Evolutionary conservation across 1,284 basidiomycete species (phyloP).

Genomic region (Inonotus hispidus): DNA sequence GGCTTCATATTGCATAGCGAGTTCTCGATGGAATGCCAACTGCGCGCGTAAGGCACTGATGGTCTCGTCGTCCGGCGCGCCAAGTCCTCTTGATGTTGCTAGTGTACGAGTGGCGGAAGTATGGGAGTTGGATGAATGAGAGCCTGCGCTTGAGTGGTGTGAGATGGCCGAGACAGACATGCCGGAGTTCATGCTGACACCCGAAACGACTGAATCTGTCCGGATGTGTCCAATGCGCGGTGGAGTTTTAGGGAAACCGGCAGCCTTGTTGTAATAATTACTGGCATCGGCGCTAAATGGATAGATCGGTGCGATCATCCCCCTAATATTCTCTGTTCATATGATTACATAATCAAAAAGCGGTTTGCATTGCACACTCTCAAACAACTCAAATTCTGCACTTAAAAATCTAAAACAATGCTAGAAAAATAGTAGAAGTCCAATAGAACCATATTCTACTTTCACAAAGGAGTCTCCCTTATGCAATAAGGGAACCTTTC

Average conservation of each 20-base stretch:
- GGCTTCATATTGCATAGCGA: slow-evolving; percentile 67
- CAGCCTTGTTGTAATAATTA: slow-evolving; percentile 70
- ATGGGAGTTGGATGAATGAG: neutral
- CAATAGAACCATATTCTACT: too few species aligned
- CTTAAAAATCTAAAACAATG: too few species aligned
- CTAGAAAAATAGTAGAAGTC: too few species aligned
- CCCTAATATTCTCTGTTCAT: too few species aligned
- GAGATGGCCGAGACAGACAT: slow-evolving; percentile 12
- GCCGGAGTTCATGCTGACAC: slow-evolving; percentile 7
- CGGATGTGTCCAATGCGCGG: slow-evolving; percentile 47
- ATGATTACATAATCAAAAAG: too few species aligned
- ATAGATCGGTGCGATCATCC: too few species aligned
- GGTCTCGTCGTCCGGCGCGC: slow-evolving; percentile 51
- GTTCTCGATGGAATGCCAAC: slow-evolving; percentile 59
- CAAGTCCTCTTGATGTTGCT: neutral
- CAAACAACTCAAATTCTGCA: too few species aligned
- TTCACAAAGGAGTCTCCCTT: too few species aligned
- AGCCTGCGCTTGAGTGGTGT: slow-evolving; percentile 3
- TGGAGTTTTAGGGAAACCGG: slow-evolving; percentile 62
- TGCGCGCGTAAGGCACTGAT: slow-evolving; percentile 69
- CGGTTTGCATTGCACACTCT: too few species aligned
- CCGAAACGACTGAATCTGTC: slow-evolving; percentile 41
- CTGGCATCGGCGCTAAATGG: slow-evolving; percentile 68
- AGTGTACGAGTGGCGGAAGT: neutral
- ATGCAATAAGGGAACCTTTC: too few species aligned